phyloP scores from a whole-genome alignment of 1,284 basidiomycete species.

The Cutaneotrichosporon dermatis region DNA sequence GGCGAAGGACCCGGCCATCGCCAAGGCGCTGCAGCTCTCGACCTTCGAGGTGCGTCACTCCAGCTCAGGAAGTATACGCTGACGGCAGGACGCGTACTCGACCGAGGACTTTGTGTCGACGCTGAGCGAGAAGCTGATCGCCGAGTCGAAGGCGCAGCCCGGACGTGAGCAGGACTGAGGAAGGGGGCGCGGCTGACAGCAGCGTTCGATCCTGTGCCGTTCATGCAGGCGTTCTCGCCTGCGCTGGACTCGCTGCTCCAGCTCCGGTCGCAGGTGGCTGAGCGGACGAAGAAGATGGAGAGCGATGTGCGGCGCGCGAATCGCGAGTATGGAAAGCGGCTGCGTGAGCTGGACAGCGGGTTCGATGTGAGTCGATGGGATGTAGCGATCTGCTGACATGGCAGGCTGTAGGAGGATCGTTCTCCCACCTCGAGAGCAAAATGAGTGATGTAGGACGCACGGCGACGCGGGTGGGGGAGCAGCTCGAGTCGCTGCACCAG shows the following conservation, averaged over 20 bases:
- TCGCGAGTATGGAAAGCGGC: slow-evolving; percentile 87
- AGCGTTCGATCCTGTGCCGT: slow-evolving; percentile 93
- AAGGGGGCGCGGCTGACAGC: background rate
- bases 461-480: slow-evolving; percentile 92
- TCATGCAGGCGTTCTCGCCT: slow-evolving; percentile 84
- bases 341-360: slow-evolving; percentile 83
- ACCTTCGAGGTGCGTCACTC: slow-evolving; percentile 61
- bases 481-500: slow-evolving; percentile 90
- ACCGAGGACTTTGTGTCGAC: slow-evolving; percentile 82
- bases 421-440: slow-evolving; percentile 72
- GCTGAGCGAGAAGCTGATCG: slow-evolving; percentile 78
- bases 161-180: slow-evolving; percentile 82
- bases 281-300: slow-evolving; percentile 84
- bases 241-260: slow-evolving; percentile 81
- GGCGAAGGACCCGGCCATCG: slow-evolving; percentile 54
- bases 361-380: slow-evolving; percentile 59
- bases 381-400: too few species aligned
- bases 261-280: slow-evolving; percentile 79
- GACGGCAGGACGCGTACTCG: slow-evolving; percentile 74
- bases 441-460: slow-evolving; percentile 94
- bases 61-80: too few species aligned
- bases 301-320: slow-evolving; percentile 85
- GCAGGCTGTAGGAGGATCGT: slow-evolving; percentile 66
- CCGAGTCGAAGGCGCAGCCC: slow-evolving; percentile 71
- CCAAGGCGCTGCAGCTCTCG: slow-evolving; percentile 61